Base-by-base conservation (phyloP, 1,284 basidiomycete species). In the Austropuccinia psidii region DNA sequence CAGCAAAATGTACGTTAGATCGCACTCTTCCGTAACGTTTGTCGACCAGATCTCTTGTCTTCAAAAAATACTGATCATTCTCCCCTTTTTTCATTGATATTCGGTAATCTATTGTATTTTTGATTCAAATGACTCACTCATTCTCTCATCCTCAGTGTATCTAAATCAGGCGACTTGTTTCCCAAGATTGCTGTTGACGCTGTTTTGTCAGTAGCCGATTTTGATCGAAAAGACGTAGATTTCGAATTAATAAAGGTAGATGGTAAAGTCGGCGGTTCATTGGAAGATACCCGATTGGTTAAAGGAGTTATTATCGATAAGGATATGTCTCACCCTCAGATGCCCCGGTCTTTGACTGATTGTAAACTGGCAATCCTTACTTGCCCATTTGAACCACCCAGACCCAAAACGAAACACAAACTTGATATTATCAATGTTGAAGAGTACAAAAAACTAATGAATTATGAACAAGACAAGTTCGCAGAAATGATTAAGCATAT, bases 231-330 rank as follows among this genome's bases (percentile, higher is more conserved):
- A 75, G 96, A 98, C 81, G 95, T 99, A 29, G 90, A 91, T 75
- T 98, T 99, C 82, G 95, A 99, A 83, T 85, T 98, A 76, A 98
- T 98, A 86, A 98, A 99, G 82, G 95, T 98, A 37, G 92, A 97
- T 79, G 95, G 95, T 80, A 98, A 98, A 84, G 93, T 98, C 76
- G 96, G 95, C 68, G 95, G 96, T 54, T 91, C 91, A 9, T 87
- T 99, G 57, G 92, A 92, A 39, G 96, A 99, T 83, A 98, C 92
- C 8, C 86, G 86, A 37, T 86, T 96, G 77, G 93, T 96, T 81
- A 89, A 90, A 78, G 94, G 95, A 78, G 95, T 98, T 50, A 90
- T 98, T 77, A 87, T 98, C 81, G 94, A 98, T 88, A 97, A 98
- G 83, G 94, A 98, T 84, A 94, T 98, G 89, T 97, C 93, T 27